These are phyloP conservation scores for Plasmodium vivax DNA, from an alignment of 169 alveolate genomes.

Conservation along the genomic window DNA sequence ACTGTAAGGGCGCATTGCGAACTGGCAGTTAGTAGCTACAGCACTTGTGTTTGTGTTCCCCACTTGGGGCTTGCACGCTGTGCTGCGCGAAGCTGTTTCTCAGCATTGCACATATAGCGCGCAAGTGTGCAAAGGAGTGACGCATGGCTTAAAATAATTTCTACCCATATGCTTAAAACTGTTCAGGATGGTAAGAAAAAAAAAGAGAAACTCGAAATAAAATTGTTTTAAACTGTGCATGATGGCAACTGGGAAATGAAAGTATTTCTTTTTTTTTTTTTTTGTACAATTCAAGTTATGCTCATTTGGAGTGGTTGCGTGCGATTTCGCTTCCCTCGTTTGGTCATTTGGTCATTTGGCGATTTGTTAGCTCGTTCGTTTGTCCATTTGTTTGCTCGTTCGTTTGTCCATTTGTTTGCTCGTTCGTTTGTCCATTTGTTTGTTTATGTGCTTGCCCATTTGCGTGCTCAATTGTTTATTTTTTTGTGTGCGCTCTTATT, in stretches of 20 bases:
- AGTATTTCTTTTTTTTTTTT: background rate
- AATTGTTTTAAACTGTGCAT: conserved; percentile 1
- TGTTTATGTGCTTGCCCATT: background rate
- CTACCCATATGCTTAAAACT: background rate
- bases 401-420: background rate
- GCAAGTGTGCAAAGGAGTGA: background rate
- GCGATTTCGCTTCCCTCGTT: background rate
- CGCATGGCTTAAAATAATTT: background rate
- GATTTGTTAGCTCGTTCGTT: background rate
- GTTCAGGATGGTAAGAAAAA: background rate
- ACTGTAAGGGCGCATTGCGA: background rate
- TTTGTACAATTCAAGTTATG: background rate
- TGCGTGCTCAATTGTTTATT: background rate
- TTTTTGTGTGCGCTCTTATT: background rate
- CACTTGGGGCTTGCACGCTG: background rate
- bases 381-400: background rate
- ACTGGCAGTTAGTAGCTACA: background rate
- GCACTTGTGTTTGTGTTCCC: background rate
- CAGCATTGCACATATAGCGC: background rate
- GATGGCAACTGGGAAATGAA: background rate
- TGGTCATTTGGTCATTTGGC: background rate
- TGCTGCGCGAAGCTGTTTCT: background rate
- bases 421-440: background rate
- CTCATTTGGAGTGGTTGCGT: background rate
- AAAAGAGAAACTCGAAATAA: background rate